A percentile compares a stretch with the other conserved stretches of the same genome.
Evolutionary conservation across 495 filamentous ascomycete genomes (phyloP).

Genomic region (Penicillium waksmanii): DNA sequence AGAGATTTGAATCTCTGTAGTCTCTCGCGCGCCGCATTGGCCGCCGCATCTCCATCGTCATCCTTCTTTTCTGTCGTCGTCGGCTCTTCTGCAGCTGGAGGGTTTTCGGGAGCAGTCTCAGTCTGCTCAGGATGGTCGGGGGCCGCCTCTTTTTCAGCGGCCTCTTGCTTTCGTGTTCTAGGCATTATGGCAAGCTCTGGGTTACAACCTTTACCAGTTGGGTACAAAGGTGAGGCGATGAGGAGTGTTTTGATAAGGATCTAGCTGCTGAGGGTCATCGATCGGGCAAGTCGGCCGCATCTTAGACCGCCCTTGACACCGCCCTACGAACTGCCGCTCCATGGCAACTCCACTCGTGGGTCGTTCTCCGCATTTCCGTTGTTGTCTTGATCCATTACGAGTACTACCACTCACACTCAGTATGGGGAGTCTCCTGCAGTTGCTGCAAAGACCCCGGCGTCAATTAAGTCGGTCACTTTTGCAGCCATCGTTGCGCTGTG

Average conservation of each 20-base stretch:
- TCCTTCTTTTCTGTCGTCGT: slow-evolving; percentile 24
- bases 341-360: slow-evolving; percentile 32
- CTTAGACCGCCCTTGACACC: slow-evolving; percentile 20
- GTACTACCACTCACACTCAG: slow-evolving; percentile 6
- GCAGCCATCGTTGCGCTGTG: background rate
- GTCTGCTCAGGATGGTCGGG: slow-evolving; percentile 17
- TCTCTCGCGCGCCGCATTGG: slow-evolving; percentile 37
- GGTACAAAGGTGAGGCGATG: background rate
- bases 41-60: slow-evolving; percentile 27
- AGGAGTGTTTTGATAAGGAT: slow-evolving; percentile 13
- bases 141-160: slow-evolving; percentile 13
- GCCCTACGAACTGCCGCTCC: slow-evolving; percentile 20
- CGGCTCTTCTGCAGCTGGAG: slow-evolving; percentile 12
- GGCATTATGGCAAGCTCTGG: slow-evolving; percentile 16
- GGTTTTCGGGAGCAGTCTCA: slow-evolving; percentile 11
- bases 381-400: slow-evolving; percentile 1
- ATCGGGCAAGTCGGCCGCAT: background rate
- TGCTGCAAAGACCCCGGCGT: background rate
- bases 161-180: slow-evolving; percentile 17
- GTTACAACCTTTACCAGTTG: background rate
- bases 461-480: background rate
- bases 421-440: slow-evolving; percentile 13
- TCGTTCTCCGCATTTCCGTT: slow-evolving; percentile 14
- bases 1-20: slow-evolving; percentile 75
- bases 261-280: slow-evolving; percentile 25